A percentile compares a stretch with the other conserved stretches of the same genome.
Conservation (phyloP, 768 basidiomycete genomes). For the Rhodotorula sphaerocarpa region DNA sequence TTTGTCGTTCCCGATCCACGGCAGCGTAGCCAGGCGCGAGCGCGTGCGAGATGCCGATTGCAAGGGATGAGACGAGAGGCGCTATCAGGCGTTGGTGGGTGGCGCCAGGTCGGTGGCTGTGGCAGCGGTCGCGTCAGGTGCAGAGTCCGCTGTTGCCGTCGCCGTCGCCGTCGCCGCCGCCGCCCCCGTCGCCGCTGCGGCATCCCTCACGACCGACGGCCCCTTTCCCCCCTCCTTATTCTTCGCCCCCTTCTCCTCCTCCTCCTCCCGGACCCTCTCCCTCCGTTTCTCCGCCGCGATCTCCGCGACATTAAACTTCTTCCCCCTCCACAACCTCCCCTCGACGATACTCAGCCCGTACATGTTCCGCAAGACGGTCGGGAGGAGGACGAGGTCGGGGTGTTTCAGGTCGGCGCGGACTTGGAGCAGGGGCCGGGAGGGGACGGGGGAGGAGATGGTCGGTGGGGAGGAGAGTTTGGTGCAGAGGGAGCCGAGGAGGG, state of each 20-base stretch:
- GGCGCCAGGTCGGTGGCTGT: too few relatives aligned
- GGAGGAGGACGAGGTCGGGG: slow-evolving; percentile 32
- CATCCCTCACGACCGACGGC: not conserved
- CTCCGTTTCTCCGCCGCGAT: slow-evolving; percentile 21
- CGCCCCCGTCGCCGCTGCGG: not conserved
- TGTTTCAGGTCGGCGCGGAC: slow-evolving; percentile 27
- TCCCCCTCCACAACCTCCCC: slow-evolving; percentile 25
- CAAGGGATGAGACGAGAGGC: too few relatives aligned
- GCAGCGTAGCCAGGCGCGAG: too few relatives aligned
- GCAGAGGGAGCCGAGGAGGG: slow-evolving; percentile 18
- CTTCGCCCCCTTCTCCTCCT: slow-evolving; percentile 6
- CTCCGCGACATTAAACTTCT: slow-evolving; percentile 31
- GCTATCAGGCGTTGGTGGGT: too few relatives aligned
- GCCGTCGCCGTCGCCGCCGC: not conserved
- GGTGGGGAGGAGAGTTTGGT: slow-evolving; percentile 14
- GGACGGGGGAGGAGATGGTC: slow-evolving; percentile 14
- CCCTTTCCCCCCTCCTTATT: not conserved
- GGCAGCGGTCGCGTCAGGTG: too few relatives aligned
- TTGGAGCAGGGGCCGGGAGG: slow-evolving; percentile 6
- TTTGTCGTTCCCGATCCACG: too few relatives aligned
- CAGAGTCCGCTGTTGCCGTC: not conserved
- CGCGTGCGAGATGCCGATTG: too few relatives aligned
- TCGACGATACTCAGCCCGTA: slow-evolving; percentile 32
- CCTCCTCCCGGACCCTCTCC: slow-evolving; percentile 3
- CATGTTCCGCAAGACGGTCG: slow-evolving; percentile 27